Percentiles rank a stretch among this genome's conserved stretches.
phyloP scores from a whole-genome alignment of 2,329 filamentous ascomycete genomes.

The Fusarium illudens region DNA sequence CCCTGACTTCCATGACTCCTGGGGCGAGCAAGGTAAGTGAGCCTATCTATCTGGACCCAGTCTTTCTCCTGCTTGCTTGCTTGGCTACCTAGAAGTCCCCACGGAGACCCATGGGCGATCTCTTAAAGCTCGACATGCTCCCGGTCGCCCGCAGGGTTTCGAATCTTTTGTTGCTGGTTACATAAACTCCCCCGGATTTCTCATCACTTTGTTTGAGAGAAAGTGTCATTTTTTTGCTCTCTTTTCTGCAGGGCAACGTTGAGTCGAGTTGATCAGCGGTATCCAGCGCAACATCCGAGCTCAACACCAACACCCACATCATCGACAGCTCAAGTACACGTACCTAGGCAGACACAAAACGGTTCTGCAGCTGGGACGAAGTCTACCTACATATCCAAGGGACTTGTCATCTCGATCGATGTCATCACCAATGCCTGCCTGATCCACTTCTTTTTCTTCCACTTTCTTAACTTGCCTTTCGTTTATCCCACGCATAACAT shows the following conservation, averaged over 20 bases:
- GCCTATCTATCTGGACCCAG: slow-evolving; percentile 39
- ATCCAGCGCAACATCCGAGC: background rate
- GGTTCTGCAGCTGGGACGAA: slow-evolving; percentile 1
- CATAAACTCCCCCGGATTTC: slow-evolving; percentile 27
- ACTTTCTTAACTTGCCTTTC: slow-evolving; percentile 13
- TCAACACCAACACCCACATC: slow-evolving; percentile 26
- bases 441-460: slow-evolving; percentile 27
- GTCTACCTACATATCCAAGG: slow-evolving; percentile 4
- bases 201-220: slow-evolving; percentile 6
- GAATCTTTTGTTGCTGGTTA: background rate
- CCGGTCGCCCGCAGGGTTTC: slow-evolving; percentile 30
- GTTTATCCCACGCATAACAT: slow-evolving; percentile 15
- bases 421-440: slow-evolving; percentile 27
- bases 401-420: slow-evolving; percentile 22
- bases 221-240: background rate
- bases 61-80: slow-evolving; percentile 35
- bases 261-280: slow-evolving; percentile 2
- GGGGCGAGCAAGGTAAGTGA: slow-evolving; percentile 8
- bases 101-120: slow-evolving; percentile 30
- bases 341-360: slow-evolving; percentile 9
- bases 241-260: background rate
- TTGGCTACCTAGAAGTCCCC: slow-evolving; percentile 17
- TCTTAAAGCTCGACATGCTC: slow-evolving; percentile 38
- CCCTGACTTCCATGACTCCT: slow-evolving; percentile 9
- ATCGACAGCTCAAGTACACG: background rate